Evolutionary conservation across 2,329 filamentous ascomycete genomes (phyloP).

Genomic region (Stagonosporopsis rhizophila): DNA sequence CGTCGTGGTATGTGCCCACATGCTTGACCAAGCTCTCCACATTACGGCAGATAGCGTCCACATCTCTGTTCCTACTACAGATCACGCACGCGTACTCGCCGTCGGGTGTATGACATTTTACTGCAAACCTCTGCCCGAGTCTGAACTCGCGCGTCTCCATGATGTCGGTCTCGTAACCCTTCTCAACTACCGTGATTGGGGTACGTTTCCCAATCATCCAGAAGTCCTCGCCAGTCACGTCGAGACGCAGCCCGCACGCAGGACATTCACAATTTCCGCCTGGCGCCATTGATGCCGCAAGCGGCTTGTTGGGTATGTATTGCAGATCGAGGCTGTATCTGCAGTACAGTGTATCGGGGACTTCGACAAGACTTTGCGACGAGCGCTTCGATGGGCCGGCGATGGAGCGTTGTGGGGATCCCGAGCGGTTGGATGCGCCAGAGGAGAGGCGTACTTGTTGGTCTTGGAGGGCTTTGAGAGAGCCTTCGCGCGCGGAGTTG

Average conservation of each 20-base stretch:
- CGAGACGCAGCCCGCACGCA: conserved; percentile 36
- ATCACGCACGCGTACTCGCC: conserved; percentile 49
- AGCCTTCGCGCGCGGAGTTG: conserved; percentile 51
- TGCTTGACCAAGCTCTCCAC: conserved; percentile 48
- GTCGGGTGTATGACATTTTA: conserved; percentile 48
- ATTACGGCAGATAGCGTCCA: conserved; percentile 46
- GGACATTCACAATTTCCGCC: conserved; percentile 43
- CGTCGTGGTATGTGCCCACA: conserved; percentile 44
- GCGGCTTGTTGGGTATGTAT: conserved; percentile 35
- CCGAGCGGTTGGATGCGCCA: conserved; percentile 19
- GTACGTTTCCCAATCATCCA: conserved; percentile 49
- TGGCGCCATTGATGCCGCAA: conserved; percentile 42
- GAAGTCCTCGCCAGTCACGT: conserved; percentile 44
- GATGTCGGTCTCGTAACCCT: conserved; percentile 41
- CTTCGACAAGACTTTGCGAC: conserved; percentile 28
- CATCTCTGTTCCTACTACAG: conserved; percentile 42
- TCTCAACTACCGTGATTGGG: conserved; percentile 33
- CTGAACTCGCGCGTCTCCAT: conserved; percentile 47
- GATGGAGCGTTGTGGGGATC: conserved; percentile 30
- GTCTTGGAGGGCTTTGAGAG: conserved; percentile 47
- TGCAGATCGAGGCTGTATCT: conserved; percentile 47
- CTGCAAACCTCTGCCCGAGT: conserved; percentile 47
- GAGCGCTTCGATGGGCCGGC: conserved; percentile 35
- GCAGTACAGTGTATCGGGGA: conserved; percentile 41
- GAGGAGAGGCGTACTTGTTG: conserved; percentile 44